A percentile compares a stretch with the other conserved stretches of the same genome.
Conservation (phyloP, 257 asterid genomes). For the Orobanche coerulescens region DNA sequence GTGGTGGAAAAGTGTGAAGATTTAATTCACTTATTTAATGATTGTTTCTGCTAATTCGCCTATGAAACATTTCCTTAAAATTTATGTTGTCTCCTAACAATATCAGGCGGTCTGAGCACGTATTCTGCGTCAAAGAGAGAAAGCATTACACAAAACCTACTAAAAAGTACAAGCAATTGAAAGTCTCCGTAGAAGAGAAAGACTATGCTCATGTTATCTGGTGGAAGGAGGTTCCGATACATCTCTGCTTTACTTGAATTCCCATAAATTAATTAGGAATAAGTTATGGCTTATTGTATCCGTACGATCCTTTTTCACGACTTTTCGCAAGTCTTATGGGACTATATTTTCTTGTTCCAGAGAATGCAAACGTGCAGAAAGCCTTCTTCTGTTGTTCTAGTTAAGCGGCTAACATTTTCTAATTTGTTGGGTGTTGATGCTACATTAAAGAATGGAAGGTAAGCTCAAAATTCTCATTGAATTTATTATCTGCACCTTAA, state of each 20-base stretch:
- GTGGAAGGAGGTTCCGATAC: slow-evolving; percentile 86
- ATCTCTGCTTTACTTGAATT: slow-evolving; percentile 12
- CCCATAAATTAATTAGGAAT: neutral
- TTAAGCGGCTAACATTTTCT: slow-evolving; percentile 50
- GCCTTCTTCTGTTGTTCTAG: slow-evolving; percentile 77
- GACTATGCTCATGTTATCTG: slow-evolving; percentile 64
- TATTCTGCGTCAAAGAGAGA: slow-evolving; percentile 41
- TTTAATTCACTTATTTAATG: neutral
- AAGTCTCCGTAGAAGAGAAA: slow-evolving; percentile 42
- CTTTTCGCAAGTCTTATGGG: slow-evolving; percentile 16
- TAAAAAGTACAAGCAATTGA: slow-evolving; percentile 41
- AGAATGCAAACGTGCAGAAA: slow-evolving; percentile 68
- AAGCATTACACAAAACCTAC: slow-evolving; percentile 35
- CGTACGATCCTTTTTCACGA: slow-evolving; percentile 5
- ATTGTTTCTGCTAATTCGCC: slow-evolving; percentile 3
- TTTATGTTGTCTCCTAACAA: slow-evolving; percentile 21
- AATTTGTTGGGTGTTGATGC: slow-evolving; percentile 76
- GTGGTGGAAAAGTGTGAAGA: neutral
- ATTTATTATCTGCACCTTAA: no score
- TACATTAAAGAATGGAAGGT: slow-evolving; percentile 79
- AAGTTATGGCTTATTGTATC: neutral
- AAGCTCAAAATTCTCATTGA: slow-evolving; percentile 17
- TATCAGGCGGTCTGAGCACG: slow-evolving; percentile 27
- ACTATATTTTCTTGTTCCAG: slow-evolving; percentile 39
- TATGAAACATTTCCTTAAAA: neutral